Percentiles rank a stretch among this genome's conserved stretches.
Conservation (phyloP, 306 rosid genomes). For the Dryas drummondii region DNA sequence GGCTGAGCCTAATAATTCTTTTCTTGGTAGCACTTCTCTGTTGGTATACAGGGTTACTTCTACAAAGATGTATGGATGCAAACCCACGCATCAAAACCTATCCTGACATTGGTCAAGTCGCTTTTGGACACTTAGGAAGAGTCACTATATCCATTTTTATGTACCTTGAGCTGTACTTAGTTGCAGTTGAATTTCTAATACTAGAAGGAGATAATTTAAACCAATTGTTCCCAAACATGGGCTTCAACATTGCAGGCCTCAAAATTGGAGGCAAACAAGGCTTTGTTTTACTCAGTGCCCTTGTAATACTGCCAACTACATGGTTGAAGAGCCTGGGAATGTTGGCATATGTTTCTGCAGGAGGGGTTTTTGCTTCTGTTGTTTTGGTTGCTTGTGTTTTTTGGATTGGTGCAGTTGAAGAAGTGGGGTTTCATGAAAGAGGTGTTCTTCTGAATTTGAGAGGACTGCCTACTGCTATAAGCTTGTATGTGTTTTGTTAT, state of each 20-base stretch:
- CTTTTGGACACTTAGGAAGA: constrained; percentile 65
- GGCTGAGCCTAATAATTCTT: constrained; percentile 56
- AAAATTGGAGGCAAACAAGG: constrained; percentile 38
- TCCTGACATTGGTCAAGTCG: constrained; percentile 58
- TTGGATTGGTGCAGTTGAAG: constrained; percentile 59
- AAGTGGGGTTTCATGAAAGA: constrained; percentile 51
- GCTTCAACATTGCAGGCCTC: constrained; percentile 34
- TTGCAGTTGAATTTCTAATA: constrained; percentile 58
- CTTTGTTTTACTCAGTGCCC: constrained; percentile 47
- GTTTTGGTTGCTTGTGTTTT: constrained; percentile 41
- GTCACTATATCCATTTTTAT: constrained; percentile 38
- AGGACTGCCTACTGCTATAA: constrained; percentile 47
- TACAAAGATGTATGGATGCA: constrained; percentile 51
- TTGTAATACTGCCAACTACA: constrained; percentile 60
- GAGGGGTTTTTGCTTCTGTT: constrained; percentile 59
- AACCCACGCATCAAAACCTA: constrained; percentile 44
- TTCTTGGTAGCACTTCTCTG: constrained; percentile 46
- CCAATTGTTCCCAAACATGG: constrained; percentile 48
- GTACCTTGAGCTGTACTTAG: constrained; percentile 49
- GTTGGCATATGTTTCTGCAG: constrained; percentile 60
- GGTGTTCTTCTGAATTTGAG: constrained; percentile 25
- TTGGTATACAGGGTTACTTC: constrained; percentile 68
- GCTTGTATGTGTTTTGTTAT: constrained; percentile 58
- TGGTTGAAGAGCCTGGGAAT: constrained; percentile 58
- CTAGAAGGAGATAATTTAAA: constrained; percentile 67